phyloP scores from a whole-genome alignment of 495 filamentous ascomycete genomes.

The Extremus antarcticus region DNA sequence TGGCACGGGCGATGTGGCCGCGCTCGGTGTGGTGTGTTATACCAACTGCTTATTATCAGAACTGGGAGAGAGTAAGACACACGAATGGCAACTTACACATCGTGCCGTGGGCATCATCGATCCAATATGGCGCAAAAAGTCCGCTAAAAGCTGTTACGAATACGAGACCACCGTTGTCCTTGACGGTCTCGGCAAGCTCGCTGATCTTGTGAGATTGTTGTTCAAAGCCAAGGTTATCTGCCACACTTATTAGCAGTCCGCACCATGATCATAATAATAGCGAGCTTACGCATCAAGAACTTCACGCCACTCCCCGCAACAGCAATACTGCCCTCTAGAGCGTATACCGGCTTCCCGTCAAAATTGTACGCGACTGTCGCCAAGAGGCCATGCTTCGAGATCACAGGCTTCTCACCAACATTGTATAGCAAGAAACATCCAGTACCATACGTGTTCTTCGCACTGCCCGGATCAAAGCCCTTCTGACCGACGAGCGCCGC shows the following conservation, averaged over 20 bases:
- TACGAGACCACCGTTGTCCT: slow-evolving; percentile 83
- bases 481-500: slow-evolving; percentile 86
- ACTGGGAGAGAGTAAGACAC: too few species aligned
- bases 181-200: slow-evolving; percentile 66
- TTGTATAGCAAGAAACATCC: slow-evolving; percentile 95
- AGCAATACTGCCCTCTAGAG: slow-evolving; percentile 84
- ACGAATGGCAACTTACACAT: slow-evolving; percentile 47
- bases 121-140: slow-evolving; percentile 97
- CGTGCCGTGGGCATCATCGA: slow-evolving; percentile 88
- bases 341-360: slow-evolving; percentile 71
- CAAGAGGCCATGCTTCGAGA: slow-evolving; percentile 79
- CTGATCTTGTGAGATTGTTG: slow-evolving; percentile 67
- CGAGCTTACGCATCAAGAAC: slow-evolving; percentile 50
- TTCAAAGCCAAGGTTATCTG: slow-evolving; percentile 73
- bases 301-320: slow-evolving; percentile 85
- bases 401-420: slow-evolving; percentile 79
- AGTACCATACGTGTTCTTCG: slow-evolving; percentile 95
- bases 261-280: not conserved
- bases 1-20: slow-evolving; percentile 87
- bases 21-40: slow-evolving; percentile 85
- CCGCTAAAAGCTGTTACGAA: slow-evolving; percentile 97
- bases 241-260: slow-evolving; percentile 17
- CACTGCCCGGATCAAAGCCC: slow-evolving; percentile 73
- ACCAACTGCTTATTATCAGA: slow-evolving; percentile 39
- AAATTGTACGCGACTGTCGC: slow-evolving; percentile 85